phyloP scores from a whole-genome alignment of 345 rosid genomes.

The Excoecaria agallocha region DNA sequence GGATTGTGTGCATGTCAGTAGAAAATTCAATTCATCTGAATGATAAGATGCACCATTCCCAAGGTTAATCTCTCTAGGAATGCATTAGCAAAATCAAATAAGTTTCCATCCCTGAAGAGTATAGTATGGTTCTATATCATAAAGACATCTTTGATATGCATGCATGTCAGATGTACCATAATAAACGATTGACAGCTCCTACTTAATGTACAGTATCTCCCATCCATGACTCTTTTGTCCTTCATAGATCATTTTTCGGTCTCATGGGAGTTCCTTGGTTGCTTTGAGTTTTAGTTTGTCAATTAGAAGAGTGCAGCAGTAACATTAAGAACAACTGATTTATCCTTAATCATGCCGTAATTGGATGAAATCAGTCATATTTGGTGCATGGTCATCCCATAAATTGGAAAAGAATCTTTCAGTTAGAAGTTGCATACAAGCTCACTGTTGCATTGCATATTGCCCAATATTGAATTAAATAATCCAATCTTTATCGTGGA shows the following conservation, averaged over 20 bases:
- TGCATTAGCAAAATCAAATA: not conserved
- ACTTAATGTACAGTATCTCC: not conserved
- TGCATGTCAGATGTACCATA: not conserved
- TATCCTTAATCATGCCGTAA: not conserved
- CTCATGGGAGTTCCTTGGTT: not conserved
- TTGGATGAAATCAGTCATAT: not conserved
- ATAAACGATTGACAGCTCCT: not conserved
- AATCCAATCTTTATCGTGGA: not conserved
- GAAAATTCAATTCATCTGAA: not conserved
- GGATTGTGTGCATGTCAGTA: not conserved
- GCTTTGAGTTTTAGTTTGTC: not conserved
- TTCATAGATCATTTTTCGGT: not conserved
- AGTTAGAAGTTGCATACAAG: too few species aligned
- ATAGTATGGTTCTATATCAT: not conserved
- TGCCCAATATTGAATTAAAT: not conserved
- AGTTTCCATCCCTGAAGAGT: not conserved
- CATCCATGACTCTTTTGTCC: not conserved
- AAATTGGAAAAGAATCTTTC: too few species aligned
- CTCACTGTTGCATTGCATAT: too few species aligned
- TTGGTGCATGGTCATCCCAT: too few species aligned
- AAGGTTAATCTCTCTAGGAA: not conserved
- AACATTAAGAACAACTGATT: not conserved
- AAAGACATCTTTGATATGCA: not conserved
- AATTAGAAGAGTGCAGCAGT: not conserved
- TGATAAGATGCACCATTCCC: constrained; percentile 4